Base-by-base conservation (phyloP, 2,329 filamentous ascomycete genomes). In the Macroventuria anomochaeta region DNA sequence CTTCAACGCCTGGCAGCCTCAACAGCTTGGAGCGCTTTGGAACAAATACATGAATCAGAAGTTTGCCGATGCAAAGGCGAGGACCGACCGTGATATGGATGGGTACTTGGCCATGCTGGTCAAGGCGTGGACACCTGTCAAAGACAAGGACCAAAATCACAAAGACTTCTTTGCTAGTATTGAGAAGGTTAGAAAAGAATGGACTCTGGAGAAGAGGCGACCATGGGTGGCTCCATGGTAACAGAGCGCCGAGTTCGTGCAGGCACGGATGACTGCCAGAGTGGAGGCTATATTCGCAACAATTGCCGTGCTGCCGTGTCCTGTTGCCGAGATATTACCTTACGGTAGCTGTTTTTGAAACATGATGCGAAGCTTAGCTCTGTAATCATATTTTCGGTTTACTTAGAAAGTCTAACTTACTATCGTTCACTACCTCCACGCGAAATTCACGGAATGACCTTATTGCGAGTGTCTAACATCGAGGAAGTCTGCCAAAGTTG, bases 401-500 rank as follows among this genome's bases (percentile, higher is more conserved):
- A n/a, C n/a, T n/a, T n/a, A n/a, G n/a, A n/a, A n/a, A n/a, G n/a
- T n/a, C n/a, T n/a, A n/a, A n/a, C n/a, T n/a, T n/a, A n/a, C n/a
- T n/a, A n/a, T n/a, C n/a, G n/a, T n/a, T n/a, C n/a, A n/a, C n/a
- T n/a, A n/a, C n/a, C n/a, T n/a, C n/a, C n/a, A n/a, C n/a, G n/a
- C n/a, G n/a, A n/a, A n/a, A n/a, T n/a, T n/a, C n/a, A n/a, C n/a
- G n/a, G n/a, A n/a, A n/a, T n/a, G n/a, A n/a, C n/a, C n/a, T n/a
- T n/a, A 26, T 5, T 5, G 25, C 25, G 6, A 26, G 6, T 10
- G 25, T 26, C 25, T 26, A 26, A 10, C 25, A 26, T 5, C 25
- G 25, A 26, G 25, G 25, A 26, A 26, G 25, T 26, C 25, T 10
- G 25, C 76, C 76, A 47, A 74, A 79, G 71, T 79, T 80, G 38